phyloP scores from a whole-genome alignment of 768 basidiomycete species.

The Arthromyces matolae region DNA sequence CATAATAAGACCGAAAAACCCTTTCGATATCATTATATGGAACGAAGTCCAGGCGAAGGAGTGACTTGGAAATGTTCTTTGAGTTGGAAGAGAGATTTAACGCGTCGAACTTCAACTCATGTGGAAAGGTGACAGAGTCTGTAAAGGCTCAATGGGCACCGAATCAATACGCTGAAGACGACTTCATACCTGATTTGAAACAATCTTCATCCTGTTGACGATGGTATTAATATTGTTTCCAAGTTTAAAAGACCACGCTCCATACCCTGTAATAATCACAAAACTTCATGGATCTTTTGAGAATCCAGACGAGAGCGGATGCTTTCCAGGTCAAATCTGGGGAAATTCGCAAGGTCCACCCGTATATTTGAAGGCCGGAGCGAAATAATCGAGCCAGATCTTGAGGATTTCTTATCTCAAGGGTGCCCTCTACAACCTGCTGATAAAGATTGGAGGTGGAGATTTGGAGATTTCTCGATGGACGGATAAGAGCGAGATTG shows the following conservation, averaged over 20 bases:
- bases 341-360: constrained; percentile 33
- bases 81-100: no score
- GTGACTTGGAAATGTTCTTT: background rate
- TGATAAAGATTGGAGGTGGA: constrained; percentile 32
- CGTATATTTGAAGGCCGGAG: constrained; percentile 30
- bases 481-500: constrained; percentile 5
- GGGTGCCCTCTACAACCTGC: constrained; percentile 31
- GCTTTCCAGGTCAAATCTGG: constrained; percentile 31
- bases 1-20: constrained; percentile 21
- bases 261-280: constrained; percentile 4
- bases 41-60: constrained; percentile 16
- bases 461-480: constrained; percentile 27
- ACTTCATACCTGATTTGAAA: no score
- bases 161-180: no score
- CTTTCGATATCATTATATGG: constrained; percentile 21
- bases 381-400: constrained; percentile 37
- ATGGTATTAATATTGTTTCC: no score
- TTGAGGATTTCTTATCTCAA: constrained; percentile 43
- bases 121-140: no score
- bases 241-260: no score
- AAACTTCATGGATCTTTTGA: constrained; percentile 21
- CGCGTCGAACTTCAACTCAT: no score
- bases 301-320: constrained; percentile 34
- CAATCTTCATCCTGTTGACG: no score
- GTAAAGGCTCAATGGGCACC: no score